Evolutionary conservation across 805 yeast genomes (phyloP), one percentile per base, ranked within the genome.

Genomic region (Nakazawaea peltata): DNA sequence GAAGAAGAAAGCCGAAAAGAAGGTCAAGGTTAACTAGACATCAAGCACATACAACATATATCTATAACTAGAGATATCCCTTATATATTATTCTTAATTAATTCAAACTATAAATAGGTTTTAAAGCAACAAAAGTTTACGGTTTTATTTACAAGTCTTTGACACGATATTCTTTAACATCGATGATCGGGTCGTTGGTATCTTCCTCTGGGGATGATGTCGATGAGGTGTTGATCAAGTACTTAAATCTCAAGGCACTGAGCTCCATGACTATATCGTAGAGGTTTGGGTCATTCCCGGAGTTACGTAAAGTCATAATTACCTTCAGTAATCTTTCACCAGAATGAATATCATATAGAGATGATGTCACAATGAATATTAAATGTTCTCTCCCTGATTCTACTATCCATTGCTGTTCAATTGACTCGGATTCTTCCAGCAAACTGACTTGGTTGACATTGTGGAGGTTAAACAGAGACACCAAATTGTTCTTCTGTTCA

Each of bases 1-100:
- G 75, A 74, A 64, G 48, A 54, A 48, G 48, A 71, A 56, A 51
- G 77, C 81, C 46, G 76, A 77, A 48, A 59, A 58, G 39, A 59
- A 51, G 37, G 62, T 59, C 7, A 61, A 59, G 42, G 19, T 23
- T 7, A 27, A 25, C 7, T 25, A 21, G 10, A 21, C 24, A 21
- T 21, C 11, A 8, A 21, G 8, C 8, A 21, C 24, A 21, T 8
- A 21, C 8, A 11, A 8, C 10, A 8, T 21, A 21, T 8, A 21
- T 21, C 8, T 21, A 21, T 21, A 8, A 21, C 8, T 21, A 21
- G 11, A 21, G 8, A 21, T 21, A 8, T 21, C 8, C 24, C 8
- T 21, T 8, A 21, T 8, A 21, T 21, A 8, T 8, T 21, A 21
- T 8, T 8, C 11, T 21, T 21, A 21, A 8, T 8, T 21, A 21